A percentile compares a stretch with the other conserved stretches of the same genome.
Evolutionary conservation across 257 asterid species (phyloP).

Genomic region (Primulina huaijiensis): DNA sequence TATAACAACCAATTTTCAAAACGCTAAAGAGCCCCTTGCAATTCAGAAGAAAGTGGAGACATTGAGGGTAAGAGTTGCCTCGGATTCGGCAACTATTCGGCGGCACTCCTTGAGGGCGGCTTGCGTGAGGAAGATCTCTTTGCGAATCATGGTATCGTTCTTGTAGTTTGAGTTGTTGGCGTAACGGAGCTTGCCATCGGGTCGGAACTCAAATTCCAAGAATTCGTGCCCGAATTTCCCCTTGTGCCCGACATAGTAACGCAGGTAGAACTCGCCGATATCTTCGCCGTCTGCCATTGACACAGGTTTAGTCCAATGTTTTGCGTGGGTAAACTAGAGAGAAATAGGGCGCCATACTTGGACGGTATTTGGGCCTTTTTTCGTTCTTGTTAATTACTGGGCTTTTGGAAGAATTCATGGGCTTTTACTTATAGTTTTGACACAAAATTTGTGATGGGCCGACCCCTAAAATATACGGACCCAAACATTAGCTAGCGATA

Average conservation of each 20-base stretch:
- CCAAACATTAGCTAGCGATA: too few species aligned
- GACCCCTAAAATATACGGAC: too few species aligned
- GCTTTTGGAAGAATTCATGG: background rate
- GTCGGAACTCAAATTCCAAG: constrained; percentile 86
- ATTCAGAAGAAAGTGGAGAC: background rate
- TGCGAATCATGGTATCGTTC: constrained; percentile 97
- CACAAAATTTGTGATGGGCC: too few species aligned
- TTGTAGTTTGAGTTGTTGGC: constrained; percentile 97
- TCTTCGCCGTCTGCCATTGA: background rate
- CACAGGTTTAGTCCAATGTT: background rate
- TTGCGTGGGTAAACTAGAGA: background rate
- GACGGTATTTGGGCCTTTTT: background rate
- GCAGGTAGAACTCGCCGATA: constrained; percentile 74
- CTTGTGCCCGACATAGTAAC: constrained; percentile 94
- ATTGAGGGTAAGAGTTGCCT: constrained; percentile 30
- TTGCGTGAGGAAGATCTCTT: constrained; percentile 86
- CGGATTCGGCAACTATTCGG: constrained; percentile 84
- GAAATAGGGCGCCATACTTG: too few species aligned
- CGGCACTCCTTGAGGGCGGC: constrained; percentile 93
- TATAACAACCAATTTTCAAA: constrained; percentile 20
- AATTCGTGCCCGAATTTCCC: constrained; percentile 97
- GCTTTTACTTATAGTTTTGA: background rate
- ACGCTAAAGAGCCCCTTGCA: constrained; percentile 23
- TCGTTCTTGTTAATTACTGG: background rate
- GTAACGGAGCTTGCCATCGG: constrained; percentile 93